These are phyloP conservation scores for Rosa multiflora DNA, from an alignment of 306 rosid species.

Conservation along the genomic window DNA sequence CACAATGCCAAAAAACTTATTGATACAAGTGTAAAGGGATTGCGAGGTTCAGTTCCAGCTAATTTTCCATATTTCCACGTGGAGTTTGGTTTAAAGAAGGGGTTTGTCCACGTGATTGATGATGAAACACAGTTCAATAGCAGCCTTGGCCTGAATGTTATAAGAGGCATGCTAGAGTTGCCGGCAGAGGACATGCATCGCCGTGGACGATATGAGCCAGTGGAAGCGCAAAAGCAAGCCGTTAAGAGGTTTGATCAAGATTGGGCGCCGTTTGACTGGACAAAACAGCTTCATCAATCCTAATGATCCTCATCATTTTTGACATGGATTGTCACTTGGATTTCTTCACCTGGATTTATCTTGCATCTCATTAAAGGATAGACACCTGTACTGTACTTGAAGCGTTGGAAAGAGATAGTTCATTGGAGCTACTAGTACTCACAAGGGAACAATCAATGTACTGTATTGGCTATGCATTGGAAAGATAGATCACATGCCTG, in stretches of 20 bases:
- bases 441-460: neutral
- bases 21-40: conserved; percentile 72
- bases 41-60: conserved; percentile 77
- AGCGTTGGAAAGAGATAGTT: neutral
- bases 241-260: conserved; percentile 55
- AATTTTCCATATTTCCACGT: conserved; percentile 82
- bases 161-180: conserved; percentile 74
- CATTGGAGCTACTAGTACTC: neutral
- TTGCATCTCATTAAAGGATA: neutral
- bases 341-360: neutral
- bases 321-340: neutral
- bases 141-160: conserved; percentile 70
- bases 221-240: conserved; percentile 70
- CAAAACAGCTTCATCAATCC: conserved; percentile 56
- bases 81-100: conserved; percentile 74
- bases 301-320: neutral
- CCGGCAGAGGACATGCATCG: conserved; percentile 87
- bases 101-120: conserved; percentile 85
- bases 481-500: neutral
- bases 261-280: conserved; percentile 84
- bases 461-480: neutral
- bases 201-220: conserved; percentile 45
- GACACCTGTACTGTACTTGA: neutral
- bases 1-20: conserved; percentile 86
- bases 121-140: conserved; percentile 71